These are phyloP conservation scores for Echeveria elegans DNA, from an alignment of 164 flowering plant genomes.

Conservation along the genomic window DNA sequence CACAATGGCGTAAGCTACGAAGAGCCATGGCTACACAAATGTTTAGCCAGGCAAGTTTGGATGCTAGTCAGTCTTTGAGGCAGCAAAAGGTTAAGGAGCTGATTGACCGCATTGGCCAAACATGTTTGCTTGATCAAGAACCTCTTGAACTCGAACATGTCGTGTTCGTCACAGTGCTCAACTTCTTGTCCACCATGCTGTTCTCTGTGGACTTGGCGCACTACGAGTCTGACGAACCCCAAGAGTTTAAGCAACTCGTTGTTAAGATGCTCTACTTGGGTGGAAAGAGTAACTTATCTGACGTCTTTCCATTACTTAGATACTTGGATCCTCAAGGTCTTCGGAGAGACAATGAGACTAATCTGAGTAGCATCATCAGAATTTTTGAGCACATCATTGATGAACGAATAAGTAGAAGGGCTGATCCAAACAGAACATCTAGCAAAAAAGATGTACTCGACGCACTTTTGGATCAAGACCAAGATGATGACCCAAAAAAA, in stretches of 20 bases:
- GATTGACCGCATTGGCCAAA: conserved; percentile 3
- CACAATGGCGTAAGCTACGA: conserved; percentile 22
- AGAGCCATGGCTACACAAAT: conserved; percentile 13
- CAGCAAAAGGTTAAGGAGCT: conserved; percentile 11
- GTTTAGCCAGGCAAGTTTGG: conserved; percentile 9
- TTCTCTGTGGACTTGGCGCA: conserved; percentile 14
- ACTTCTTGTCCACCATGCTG: conserved; percentile 12
- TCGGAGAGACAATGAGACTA: not conserved
- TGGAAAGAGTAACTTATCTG: conserved; percentile 12
- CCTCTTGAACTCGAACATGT: conserved; percentile 12
- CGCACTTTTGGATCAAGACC: conserved; percentile 1
- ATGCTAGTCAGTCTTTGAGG: conserved; percentile 10
- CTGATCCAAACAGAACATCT: not conserved
- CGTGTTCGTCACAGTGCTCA: conserved; percentile 15
- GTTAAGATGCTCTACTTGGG: not conserved
- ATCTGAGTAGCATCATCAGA: not conserved
- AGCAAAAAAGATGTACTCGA: conserved; percentile 2
- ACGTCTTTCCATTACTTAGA: conserved; percentile 10
- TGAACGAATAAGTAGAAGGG: not conserved
- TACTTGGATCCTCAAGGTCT: conserved; percentile 13
- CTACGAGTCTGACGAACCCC: not conserved
- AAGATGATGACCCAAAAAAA: not conserved
- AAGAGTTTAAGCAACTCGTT: conserved; percentile 10
- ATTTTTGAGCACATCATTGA: conserved; percentile 2
- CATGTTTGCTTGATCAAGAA: not conserved